A percentile compares a stretch with the other conserved stretches of the same genome.
Evolutionary conservation across 192 early-diverging fungal species (phyloP).

Genomic region (Pecoramyces ruminantium): DNA sequence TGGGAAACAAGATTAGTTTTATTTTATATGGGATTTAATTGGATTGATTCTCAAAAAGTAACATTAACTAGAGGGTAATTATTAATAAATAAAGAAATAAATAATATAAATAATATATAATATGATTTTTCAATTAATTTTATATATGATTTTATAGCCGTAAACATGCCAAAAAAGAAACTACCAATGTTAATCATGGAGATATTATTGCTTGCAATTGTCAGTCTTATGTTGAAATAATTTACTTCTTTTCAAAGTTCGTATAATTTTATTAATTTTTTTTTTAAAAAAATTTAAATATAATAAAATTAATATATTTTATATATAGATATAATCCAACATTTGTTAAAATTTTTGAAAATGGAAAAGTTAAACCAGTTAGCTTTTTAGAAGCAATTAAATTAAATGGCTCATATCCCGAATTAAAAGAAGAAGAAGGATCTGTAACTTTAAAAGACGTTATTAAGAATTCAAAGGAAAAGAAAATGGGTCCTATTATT

Average conservation of each 20-base stretch:
- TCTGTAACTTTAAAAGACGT: conserved; percentile 21
- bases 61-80: conserved; percentile 49
- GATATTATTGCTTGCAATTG: conserved; percentile 69
- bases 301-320: too few species aligned
- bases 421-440: conserved; percentile 10
- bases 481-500: conserved; percentile 31
- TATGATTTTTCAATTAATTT: too few species aligned
- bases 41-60: conserved; percentile 41
- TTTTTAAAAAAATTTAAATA: too few species aligned
- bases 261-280: too few species aligned
- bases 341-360: conserved; percentile 32
- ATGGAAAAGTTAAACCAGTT: conserved; percentile 26
- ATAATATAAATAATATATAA: too few species aligned
- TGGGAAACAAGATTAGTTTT: conserved; percentile 30
- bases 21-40: conserved; percentile 55
- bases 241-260: conserved; percentile 53
- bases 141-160: conserved; percentile 6
- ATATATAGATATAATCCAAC: conserved; percentile 34
- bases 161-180: conserved; percentile 6
- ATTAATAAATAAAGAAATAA: too few species aligned
- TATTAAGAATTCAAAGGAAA: conserved; percentile 12
- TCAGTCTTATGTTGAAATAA: conserved; percentile 63
- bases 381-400: conserved; percentile 35
- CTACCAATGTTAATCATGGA: conserved; percentile 24
- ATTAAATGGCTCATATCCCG: conserved; percentile 21